A percentile compares a stretch with the other conserved stretches of the same genome.
These are phyloP conservation scores for Picea abies DNA, from an alignment of 83 land plant genomes.

Conservation along the genomic window DNA sequence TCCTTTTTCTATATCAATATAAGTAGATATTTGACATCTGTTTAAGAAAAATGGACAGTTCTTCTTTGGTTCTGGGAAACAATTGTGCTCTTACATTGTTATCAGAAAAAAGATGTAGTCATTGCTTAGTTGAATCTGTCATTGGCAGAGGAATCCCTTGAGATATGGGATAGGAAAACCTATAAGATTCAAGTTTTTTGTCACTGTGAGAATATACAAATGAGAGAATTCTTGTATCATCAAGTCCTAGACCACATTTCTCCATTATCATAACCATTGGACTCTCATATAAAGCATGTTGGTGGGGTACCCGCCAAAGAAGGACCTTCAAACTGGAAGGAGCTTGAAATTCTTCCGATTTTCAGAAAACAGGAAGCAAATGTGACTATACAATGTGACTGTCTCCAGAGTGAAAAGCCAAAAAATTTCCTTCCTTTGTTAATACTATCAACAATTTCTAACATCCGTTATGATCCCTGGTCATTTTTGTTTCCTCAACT, in stretches of 20 bases:
- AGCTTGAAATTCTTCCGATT: conserved; percentile 33
- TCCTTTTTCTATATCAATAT: too few species aligned
- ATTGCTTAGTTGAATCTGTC: conserved; percentile 74
- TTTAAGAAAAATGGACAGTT: conserved; percentile 46
- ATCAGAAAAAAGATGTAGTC: conserved; percentile 78
- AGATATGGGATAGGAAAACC: conserved; percentile 48
- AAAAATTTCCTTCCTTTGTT: conserved; percentile 78
- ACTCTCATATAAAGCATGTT: conserved; percentile 87
- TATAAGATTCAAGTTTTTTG: conserved; percentile 41
- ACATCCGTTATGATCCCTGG: conserved; percentile 94
- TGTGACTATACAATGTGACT: conserved; percentile 87
- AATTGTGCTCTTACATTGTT: conserved; percentile 56
- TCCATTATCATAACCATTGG: conserved; percentile 82
- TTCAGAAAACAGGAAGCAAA: conserved; percentile 50
- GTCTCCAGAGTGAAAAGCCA: conserved; percentile 91
- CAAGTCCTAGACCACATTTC: conserved; percentile 42
- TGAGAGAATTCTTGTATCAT: conserved; percentile 51
- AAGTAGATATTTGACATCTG: conserved; percentile 36
- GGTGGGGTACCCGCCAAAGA: conserved; percentile 94
- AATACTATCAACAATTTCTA: conserved; percentile 82
- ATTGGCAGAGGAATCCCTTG: conserved; percentile 70
- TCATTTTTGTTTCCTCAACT: conserved; percentile 91
- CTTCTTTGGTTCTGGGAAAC: conserved; percentile 69
- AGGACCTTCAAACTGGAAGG: too few species aligned
- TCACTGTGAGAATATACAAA: conserved; percentile 88